A percentile compares a stretch with the other conserved stretches of the same genome.
These are phyloP conservation scores for Periconia sp. DNA, from an alignment of 2,329 filamentous ascomycete species.

Conservation along the genomic window DNA sequence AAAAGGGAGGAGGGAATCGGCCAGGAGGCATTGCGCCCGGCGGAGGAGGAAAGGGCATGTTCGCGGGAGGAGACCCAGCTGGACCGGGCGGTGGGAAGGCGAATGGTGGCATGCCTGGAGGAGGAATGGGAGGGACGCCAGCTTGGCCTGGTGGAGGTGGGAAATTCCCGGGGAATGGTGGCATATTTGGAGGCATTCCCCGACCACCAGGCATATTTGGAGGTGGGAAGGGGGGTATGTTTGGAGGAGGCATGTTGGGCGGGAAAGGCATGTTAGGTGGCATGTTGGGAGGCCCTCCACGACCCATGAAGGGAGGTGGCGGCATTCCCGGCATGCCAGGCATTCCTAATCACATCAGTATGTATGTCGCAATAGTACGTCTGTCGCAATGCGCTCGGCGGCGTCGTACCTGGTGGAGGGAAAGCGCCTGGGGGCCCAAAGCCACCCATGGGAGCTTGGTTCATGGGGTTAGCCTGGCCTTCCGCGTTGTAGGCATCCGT, in stretches of 20 bases:
- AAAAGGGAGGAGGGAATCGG: constrained; percentile 22
- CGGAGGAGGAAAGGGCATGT: constrained; percentile 44
- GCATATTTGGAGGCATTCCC: constrained; percentile 25
- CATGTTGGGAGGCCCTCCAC: constrained; percentile 41
- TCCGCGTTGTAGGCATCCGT: constrained; percentile 94
- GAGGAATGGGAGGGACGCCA: no score
- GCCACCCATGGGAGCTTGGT: constrained; percentile 53
- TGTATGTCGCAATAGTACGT: constrained; percentile 18
- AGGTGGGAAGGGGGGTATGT: constrained; percentile 13
- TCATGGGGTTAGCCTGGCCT: constrained; percentile 88
- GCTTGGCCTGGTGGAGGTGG: constrained; percentile 22
- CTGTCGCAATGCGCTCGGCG: constrained; percentile 42
- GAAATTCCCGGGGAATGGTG: constrained; percentile 36
- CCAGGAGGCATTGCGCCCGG: constrained; percentile 32
- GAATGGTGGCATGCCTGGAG: constrained; percentile 19
- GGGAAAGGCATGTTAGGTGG: constrained; percentile 19
- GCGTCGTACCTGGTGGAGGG: constrained; percentile 58
- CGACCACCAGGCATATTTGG: constrained; percentile 19
- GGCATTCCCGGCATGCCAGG: constrained; percentile 38
- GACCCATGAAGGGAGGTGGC: constrained; percentile 45
- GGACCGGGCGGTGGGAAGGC: constrained; percentile 37
- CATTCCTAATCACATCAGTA: constrained; percentile 20
- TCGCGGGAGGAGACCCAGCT: constrained; percentile 31
- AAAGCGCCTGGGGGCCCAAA: constrained; percentile 41
- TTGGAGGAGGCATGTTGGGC: constrained; percentile 10